Evolutionary conservation across 2,329 filamentous ascomycete genomes (phyloP), one percentile per base, ranked within the genome.

Genomic region (Aspergillus ustus): DNA sequence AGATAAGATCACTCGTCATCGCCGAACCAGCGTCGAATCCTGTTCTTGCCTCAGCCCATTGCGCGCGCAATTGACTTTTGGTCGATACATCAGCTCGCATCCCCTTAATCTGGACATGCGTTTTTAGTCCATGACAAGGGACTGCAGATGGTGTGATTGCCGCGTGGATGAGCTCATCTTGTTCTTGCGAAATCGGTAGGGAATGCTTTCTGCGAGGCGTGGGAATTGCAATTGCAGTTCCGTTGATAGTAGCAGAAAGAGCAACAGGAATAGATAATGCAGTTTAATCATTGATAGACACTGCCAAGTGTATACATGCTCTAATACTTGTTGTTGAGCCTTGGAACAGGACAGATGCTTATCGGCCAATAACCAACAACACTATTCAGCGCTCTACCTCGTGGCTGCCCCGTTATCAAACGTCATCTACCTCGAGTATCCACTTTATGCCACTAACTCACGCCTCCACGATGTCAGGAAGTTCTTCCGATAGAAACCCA

Each of bases 391-490:
- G 11, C 34, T 40, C 9, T 15, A 13, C 34, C 34, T 40, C 34
- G 48, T 29, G 48, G 48, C 48, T 51, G 48, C 25, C 29, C 48
- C 48, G 48, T 51, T 51, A 51, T 51, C 48, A 51, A 51, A 51
- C 48, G 48, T 51, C 48, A 51, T 51, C 22, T 17, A n/a, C 20
- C 45, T 48, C 25, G 4, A 8, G 22, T 51, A 28, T 29, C 25
- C 19, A n/a, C 20, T 29, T 17, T 11, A 51, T 51, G 19, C 48
- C 25, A 28, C 17, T 51, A 40, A 40, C 11, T 13, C 5, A 15
- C 34, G 34, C 11, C 34, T 40, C 34, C 34, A 15, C 34, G 11
- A 40, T 40, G 34, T 13, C 34, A 13, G 34, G 34, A 40, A 40
- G 34, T 40, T 40, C 11, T 40, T 40, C 34, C 34, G 34, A 40